These are phyloP conservation scores for Solanum sejunctum DNA, from an alignment of 257 asterid species.

Conservation along the genomic window DNA sequence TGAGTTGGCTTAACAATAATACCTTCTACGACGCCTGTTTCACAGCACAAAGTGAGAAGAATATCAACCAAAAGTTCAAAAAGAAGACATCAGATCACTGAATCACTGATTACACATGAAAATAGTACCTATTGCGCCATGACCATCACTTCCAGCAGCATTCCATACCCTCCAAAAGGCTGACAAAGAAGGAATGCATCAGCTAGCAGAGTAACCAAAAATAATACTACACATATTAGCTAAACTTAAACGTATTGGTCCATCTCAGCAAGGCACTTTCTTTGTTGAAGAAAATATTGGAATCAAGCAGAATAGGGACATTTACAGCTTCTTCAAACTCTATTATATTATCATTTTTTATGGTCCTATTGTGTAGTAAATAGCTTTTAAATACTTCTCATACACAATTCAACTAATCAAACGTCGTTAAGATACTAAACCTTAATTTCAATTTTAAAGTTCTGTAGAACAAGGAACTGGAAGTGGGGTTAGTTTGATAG, in stretches of 20 bases:
- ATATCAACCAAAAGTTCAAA: not conserved
- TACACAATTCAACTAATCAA: not conserved
- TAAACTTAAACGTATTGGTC: too few species aligned
- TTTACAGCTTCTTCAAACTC: too few species aligned
- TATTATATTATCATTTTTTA: too few species aligned
- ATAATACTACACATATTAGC: too few species aligned
- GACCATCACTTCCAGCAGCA: slow-evolving; percentile 84
- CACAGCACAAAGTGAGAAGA: not conserved
- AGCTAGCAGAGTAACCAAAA: not conserved
- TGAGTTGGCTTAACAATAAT: slow-evolving; percentile 2
- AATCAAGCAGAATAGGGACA: too few species aligned
- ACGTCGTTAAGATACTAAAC: not conserved
- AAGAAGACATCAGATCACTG: not conserved
- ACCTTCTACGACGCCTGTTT: not conserved
- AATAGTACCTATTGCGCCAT: slow-evolving; percentile 46
- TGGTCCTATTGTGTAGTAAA: too few species aligned
- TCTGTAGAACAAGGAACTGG: not conserved
- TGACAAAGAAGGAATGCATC: slow-evolving; percentile 4
- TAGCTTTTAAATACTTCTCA: not conserved
- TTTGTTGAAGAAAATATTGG: too few species aligned
- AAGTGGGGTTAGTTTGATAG: not conserved
- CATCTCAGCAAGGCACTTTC: too few species aligned
- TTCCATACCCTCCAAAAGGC: slow-evolving; percentile 93
- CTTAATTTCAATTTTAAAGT: not conserved
- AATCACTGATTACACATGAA: not conserved